Percentiles rank a stretch among this genome's conserved stretches.
Conservation (phyloP, 345 rosid genomes). For the Erodium maritimum region DNA sequence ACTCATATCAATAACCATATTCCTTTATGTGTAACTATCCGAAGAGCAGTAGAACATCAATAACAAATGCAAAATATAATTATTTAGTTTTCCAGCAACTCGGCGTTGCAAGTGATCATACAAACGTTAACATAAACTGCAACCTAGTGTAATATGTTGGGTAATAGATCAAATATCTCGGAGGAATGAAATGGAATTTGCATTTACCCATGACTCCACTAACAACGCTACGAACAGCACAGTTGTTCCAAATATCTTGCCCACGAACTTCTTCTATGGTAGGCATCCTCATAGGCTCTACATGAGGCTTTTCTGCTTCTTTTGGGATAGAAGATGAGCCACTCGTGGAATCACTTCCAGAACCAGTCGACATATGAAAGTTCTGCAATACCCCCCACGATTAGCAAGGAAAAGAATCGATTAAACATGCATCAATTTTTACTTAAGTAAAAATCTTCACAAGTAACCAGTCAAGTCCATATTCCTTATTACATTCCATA, state of each 20-base stretch:
- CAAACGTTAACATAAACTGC: neutral
- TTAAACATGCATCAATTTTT: neutral
- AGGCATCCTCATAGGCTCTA: conserved; percentile 69
- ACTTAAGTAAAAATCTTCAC: neutral
- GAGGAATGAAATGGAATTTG: neutral
- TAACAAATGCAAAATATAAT: neutral
- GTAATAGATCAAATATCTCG: neutral
- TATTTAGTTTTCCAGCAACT: neutral
- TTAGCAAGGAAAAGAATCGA: neutral
- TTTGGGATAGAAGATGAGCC: conserved; percentile 18
- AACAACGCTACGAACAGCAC: conserved; percentile 65
- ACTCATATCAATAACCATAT: no score
- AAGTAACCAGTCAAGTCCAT: no score
- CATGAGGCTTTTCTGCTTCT: conserved; percentile 30
- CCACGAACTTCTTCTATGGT: conserved; percentile 72
- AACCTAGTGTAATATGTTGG: neutral
- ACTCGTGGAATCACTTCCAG: conserved; percentile 20
- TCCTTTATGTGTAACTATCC: no score
- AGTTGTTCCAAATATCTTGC: conserved; percentile 90
- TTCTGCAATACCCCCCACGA: neutral
- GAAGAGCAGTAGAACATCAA: neutral
- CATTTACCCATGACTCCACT: conserved; percentile 84
- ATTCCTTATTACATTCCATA: no score
- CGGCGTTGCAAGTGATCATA: neutral
- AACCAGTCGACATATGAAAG: conserved; percentile 11